Evolutionary conservation across 345 rosid genomes (phyloP).

Genomic region (Arabidopsis suecica): DNA sequence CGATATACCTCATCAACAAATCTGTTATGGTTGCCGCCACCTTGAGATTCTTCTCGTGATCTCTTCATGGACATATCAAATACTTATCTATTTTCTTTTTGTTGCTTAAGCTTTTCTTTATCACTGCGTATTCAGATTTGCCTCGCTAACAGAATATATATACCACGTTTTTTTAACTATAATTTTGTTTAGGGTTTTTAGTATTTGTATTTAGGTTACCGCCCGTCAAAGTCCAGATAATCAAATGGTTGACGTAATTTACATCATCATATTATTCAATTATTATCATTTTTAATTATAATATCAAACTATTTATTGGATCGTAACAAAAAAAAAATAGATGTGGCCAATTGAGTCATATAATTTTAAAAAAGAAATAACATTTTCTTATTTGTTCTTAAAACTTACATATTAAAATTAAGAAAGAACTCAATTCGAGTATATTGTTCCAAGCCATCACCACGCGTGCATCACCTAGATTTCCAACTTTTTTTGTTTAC

Average conservation of each 20-base stretch:
- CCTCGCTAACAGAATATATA: constrained; percentile 22
- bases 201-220: too few relatives aligned
- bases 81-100: background rate
- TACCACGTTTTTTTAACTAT: background rate
- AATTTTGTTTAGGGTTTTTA: too few relatives aligned
- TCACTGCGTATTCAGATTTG: constrained; percentile 6
- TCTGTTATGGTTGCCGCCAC: background rate
- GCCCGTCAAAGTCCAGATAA: too few relatives aligned
- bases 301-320: too few relatives aligned
- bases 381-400: background rate
- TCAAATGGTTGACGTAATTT: too few relatives aligned
- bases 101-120: background rate
- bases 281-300: too few relatives aligned
- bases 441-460: constrained; percentile 4
- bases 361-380: too few relatives aligned
- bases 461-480: constrained; percentile 33
- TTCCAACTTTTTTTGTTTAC: constrained; percentile 2
- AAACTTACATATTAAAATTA: background rate
- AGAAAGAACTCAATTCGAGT: background rate
- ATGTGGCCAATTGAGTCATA: background rate
- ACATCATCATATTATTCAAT: too few relatives aligned
- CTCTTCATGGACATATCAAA: background rate
- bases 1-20: constrained; percentile 8
- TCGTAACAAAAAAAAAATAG: too few relatives aligned
- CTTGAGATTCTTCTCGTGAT: background rate